Percentiles rank a stretch among this genome's conserved stretches.
Conservation (phyloP, 495 filamentous ascomycete species). For the Bryoglossum gracile region DNA sequence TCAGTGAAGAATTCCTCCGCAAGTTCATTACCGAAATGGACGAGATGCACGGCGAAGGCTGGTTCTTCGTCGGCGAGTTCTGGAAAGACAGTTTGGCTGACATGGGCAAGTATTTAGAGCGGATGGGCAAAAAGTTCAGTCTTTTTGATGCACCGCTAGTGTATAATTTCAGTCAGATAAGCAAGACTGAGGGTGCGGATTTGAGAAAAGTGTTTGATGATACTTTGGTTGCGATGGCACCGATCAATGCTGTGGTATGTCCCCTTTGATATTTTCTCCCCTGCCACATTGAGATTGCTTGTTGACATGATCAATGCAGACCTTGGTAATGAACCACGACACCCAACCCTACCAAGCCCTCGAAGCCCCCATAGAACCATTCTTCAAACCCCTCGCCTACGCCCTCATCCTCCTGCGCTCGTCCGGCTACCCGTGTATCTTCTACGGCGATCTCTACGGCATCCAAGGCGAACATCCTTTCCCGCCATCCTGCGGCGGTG, state of each 20-base stretch:
- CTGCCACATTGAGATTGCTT: background rate
- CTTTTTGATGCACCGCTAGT: constrained; percentile 66
- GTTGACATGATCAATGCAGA: no score
- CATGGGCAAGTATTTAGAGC: constrained; percentile 51
- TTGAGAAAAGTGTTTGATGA: constrained; percentile 54
- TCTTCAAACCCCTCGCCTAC: constrained; percentile 55
- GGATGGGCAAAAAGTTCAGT: constrained; percentile 49
- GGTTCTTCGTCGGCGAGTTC: constrained; percentile 68
- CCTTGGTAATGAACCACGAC: constrained; percentile 48
- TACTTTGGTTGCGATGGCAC: constrained; percentile 49
- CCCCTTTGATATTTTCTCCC: constrained; percentile 3
- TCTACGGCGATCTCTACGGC: constrained; percentile 73
- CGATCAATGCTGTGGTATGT: constrained; percentile 56
- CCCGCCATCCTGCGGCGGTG: constrained; percentile 51
- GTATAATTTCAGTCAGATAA: constrained; percentile 53
- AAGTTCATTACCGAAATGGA: constrained; percentile 51
- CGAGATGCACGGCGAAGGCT: constrained; percentile 38
- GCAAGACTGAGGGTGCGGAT: constrained; percentile 44
- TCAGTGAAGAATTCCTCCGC: constrained; percentile 54
- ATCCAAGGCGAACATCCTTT: constrained; percentile 45
- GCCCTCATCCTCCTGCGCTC: constrained; percentile 58
- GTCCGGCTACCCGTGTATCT: constrained; percentile 62
- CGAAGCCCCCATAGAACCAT: constrained; percentile 44
- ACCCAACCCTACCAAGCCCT: constrained; percentile 55
- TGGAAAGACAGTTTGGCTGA: constrained; percentile 54